phyloP scores from a whole-genome alignment of 306 rosid species.

The Arachis stenosperma region DNA sequence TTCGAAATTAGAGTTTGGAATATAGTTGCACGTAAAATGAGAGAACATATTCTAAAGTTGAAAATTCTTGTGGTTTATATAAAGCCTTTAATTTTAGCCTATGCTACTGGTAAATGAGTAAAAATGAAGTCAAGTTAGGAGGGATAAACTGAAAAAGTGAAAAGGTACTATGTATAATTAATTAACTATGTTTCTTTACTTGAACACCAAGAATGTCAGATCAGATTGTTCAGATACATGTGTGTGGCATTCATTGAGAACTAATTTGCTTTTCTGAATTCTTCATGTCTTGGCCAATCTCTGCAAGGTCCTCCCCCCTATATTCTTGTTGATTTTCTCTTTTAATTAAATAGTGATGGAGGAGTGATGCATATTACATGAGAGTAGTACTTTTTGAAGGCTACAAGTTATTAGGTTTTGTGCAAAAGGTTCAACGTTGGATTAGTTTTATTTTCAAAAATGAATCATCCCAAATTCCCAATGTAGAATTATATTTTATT shows the following conservation, averaged over 20 bases:
- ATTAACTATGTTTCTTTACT: constrained; percentile 41
- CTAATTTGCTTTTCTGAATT: background rate
- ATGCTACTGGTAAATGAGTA: constrained; percentile 30
- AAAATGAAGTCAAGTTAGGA: constrained; percentile 25
- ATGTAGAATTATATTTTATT: too few species aligned
- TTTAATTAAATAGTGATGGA: too few species aligned
- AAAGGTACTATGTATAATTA: background rate
- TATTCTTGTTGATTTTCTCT: too few species aligned
- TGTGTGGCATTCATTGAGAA: constrained; percentile 23
- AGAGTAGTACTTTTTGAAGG: too few species aligned
- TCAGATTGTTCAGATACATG: constrained; percentile 39
- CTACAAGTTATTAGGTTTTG: too few species aligned
- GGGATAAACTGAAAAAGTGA: constrained; percentile 3
- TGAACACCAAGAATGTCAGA: constrained; percentile 37
- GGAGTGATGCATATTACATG: too few species aligned
- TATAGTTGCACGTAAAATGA: background rate
- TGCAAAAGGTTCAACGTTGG: too few species aligned
- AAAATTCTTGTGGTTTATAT: constrained; percentile 25
- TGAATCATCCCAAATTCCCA: too few species aligned
- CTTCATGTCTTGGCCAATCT: too few species aligned
- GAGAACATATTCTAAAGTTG: background rate
- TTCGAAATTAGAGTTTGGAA: constrained; percentile 6
- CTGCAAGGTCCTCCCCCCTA: too few species aligned
- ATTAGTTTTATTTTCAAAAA: too few species aligned
- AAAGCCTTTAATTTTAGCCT: background rate